A percentile compares a stretch with the other conserved stretches of the same genome.
These are phyloP conservation scores for Teunomyces aglyptinius DNA, from an alignment of 805 yeast species.

Conservation along the genomic window DNA sequence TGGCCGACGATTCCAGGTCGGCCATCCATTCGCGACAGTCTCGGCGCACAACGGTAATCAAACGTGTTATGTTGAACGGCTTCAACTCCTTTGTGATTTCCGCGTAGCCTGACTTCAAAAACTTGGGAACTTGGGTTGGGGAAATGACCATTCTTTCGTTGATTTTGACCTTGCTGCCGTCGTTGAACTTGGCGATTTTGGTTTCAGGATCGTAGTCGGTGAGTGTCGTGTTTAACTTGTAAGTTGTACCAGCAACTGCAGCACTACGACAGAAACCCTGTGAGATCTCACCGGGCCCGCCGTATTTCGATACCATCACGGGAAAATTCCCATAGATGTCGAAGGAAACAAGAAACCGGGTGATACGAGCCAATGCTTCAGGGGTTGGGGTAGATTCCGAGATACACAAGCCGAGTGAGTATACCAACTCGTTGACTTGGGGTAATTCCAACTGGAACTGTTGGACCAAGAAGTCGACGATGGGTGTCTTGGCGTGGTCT, in stretches of 20 bases:
- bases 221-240: slow-evolving; percentile 72
- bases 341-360: slow-evolving; percentile 77
- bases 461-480: slow-evolving; percentile 56
- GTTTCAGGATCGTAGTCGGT: slow-evolving; percentile 61
- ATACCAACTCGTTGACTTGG: slow-evolving; percentile 80
- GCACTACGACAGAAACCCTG: slow-evolving; percentile 98
- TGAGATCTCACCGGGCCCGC: slow-evolving; percentile 92
- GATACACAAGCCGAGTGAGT: slow-evolving; percentile 79
- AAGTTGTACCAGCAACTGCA: slow-evolving; percentile 96
- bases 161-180: slow-evolving; percentile 72
- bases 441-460: slow-evolving; percentile 69
- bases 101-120: slow-evolving; percentile 39
- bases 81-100: slow-evolving; percentile 44
- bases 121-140: slow-evolving; percentile 59
- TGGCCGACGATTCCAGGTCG: slow-evolving; percentile 77
- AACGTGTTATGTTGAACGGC: slow-evolving; percentile 60
- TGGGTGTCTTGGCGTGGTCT: slow-evolving; percentile 53
- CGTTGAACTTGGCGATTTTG: slow-evolving; percentile 69
- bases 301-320: slow-evolving; percentile 85
- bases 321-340: slow-evolving; percentile 96
- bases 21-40: slow-evolving; percentile 91
- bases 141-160: slow-evolving; percentile 77
- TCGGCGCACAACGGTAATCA: slow-evolving; percentile 79
- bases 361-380: slow-evolving; percentile 75
- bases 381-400: slow-evolving; percentile 60